Base-by-base conservation (phyloP, 257 asterid species). In the Apocynum venetum region DNA sequence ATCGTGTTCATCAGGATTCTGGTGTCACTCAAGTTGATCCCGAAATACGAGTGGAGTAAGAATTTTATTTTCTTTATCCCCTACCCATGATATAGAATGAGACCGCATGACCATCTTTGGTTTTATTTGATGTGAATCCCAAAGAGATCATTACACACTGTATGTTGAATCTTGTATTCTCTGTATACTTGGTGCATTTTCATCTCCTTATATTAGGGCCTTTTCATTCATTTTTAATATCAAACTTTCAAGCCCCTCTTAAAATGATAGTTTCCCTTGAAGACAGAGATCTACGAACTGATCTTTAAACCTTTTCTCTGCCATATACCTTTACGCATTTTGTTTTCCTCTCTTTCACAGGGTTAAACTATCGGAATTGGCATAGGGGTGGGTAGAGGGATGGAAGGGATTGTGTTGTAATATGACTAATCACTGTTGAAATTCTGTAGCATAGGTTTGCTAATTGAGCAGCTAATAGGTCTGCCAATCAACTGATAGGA, bases 1-100 rank as follows among this genome's bases (percentile, higher is more conserved):
- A 88, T 82, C 97, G 94, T 80, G 80, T 95, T 85, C 87, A 92
- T 75, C 87, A 91, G 82, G 79, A 85, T 85, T 85, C 99, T 51
- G 83, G 84, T 77, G 89, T 88, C 82, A 83, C 96, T 85, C 99
- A 95, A 89, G 99, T 93, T 78, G 99, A 95, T 83, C 99, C 99
- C 71, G 99, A 95, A 84, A 89, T 95, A 78, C 97, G 99, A 61
- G 83, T 95, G 53, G 98, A 95, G 98, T 93, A 88, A 89, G 98
- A 79, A 79, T 78, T 71, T 10, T 53, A 71, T 75, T 76, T 68
- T 63, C 43, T 49, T 78, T 57, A 51, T 47, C 20, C 46, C 43
- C 67, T 13, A 31, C 51, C 47, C 65, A 17, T 41, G 72, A 67
- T 41, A 67, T 17, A 17, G 15, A 20, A 41, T 67, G 8, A 41